These are phyloP conservation scores for Lactarius akahatsu DNA, from an alignment of 768 basidiomycete genomes.

Conservation along the genomic window DNA sequence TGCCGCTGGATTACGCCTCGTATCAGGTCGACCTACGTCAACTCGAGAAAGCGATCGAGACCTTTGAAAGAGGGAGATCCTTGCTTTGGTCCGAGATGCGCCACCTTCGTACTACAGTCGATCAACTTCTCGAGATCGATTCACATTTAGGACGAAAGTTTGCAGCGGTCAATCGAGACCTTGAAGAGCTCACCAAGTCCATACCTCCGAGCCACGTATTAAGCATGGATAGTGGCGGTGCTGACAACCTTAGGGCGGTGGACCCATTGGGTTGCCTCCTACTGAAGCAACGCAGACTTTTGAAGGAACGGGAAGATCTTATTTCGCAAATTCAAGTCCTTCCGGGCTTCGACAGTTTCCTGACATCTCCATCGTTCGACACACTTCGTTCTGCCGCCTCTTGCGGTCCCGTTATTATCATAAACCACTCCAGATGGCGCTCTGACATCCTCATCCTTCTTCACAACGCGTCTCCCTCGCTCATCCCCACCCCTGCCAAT, in stretches of 20 bases:
- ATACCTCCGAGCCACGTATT: background rate
- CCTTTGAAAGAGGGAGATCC: too few relatives aligned
- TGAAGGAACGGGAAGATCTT: background rate
- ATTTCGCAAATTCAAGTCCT: conserved; percentile 2
- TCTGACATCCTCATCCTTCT: conserved; percentile 18
- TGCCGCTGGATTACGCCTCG: too few relatives aligned
- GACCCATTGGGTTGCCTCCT: background rate
- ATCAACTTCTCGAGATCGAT: background rate
- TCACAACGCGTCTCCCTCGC: background rate
- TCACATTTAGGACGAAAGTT: background rate
- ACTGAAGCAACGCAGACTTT: conserved; percentile 5
- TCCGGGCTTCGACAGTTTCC: conserved; percentile 2
- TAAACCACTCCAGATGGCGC: conserved; percentile 7
- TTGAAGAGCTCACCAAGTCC: conserved; percentile 7
- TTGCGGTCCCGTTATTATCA: conserved; percentile 6
- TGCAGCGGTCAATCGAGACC: background rate
- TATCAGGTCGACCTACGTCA: too few relatives aligned
- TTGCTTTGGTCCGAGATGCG: too few relatives aligned
- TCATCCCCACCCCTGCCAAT: background rate
- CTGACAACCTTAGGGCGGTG: background rate
- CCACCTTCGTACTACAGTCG: too few relatives aligned
- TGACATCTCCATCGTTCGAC: background rate
- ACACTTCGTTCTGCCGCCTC: background rate
- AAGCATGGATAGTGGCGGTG: background rate
- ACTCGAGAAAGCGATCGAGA: too few relatives aligned